These are phyloP conservation scores for Aspergillus vadensis DNA, from an alignment of 2,329 filamentous ascomycete species.

Conservation along the genomic window DNA sequence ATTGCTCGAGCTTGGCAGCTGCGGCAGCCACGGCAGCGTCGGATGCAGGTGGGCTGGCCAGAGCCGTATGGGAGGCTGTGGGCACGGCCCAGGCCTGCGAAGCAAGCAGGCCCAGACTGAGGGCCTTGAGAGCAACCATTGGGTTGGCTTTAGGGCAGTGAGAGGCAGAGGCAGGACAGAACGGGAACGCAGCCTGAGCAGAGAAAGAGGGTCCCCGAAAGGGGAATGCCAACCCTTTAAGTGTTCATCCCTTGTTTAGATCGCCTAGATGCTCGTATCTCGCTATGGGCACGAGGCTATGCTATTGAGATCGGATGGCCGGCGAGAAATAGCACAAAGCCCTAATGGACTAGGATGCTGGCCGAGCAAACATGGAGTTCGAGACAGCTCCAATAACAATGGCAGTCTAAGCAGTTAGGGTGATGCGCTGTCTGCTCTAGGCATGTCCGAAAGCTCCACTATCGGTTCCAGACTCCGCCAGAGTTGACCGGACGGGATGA, in stretches of 20 bases:
- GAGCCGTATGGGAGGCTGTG: not conserved
- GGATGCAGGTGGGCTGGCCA: constrained; percentile 4
- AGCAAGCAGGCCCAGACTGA: constrained; percentile 19
- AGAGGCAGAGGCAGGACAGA: not conserved
- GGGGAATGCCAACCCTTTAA: constrained; percentile 7
- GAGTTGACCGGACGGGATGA: not conserved
- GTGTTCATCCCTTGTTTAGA: not conserved
- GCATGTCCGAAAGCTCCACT: not conserved
- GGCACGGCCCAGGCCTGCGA: constrained; percentile 20
- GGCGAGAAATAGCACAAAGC: not conserved
- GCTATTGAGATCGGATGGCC: not conserved
- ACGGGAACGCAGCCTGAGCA: not conserved
- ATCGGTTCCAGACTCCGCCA: not conserved
- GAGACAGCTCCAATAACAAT: too few species aligned
- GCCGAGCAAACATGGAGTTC: too few species aligned
- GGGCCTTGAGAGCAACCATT: constrained; percentile 21
- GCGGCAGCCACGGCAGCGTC: constrained; percentile 16
- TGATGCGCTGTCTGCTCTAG: not conserved
- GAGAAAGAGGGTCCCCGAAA: not conserved
- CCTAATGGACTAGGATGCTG: not conserved
- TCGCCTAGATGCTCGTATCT: not conserved
- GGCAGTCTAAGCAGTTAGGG: not conserved
- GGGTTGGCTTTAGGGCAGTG: not conserved
- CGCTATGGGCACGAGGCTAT: not conserved
- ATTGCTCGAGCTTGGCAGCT: constrained; percentile 17